Percentiles rank a stretch among this genome's conserved stretches.
phyloP scores from a whole-genome alignment of 2,329 filamentous ascomycete species.

The Paramyrothecium roridum region DNA sequence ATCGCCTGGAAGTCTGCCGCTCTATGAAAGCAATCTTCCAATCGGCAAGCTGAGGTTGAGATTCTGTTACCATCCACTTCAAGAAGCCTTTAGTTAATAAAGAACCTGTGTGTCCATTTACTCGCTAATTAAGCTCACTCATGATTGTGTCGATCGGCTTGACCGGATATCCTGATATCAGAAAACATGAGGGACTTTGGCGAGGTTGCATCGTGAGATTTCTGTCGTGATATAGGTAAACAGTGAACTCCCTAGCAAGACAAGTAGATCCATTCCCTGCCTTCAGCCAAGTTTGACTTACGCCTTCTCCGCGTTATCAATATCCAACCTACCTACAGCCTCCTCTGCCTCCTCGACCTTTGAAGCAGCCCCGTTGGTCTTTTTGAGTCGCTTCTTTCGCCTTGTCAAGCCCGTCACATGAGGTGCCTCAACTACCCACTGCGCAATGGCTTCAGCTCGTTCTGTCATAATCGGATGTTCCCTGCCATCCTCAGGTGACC shows the following conservation, averaged over 20 bases:
- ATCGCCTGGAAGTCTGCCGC: no score
- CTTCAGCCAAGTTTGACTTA: background rate
- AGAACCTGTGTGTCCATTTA: no score
- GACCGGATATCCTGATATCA: no score
- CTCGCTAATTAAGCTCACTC: no score
- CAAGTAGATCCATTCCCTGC: background rate
- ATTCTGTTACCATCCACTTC: no score
- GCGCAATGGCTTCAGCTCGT: constrained; percentile 63
- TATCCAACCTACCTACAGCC: constrained; percentile 7
- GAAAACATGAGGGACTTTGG: background rate
- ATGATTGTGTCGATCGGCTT: no score
- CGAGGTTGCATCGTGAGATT: background rate
- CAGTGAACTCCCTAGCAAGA: no score
- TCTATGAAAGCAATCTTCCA: no score
- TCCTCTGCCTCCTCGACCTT: constrained; percentile 7
- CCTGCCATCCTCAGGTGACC: constrained; percentile 62
- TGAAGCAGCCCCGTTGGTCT: constrained; percentile 2
- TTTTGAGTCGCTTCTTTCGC: constrained; percentile 33
- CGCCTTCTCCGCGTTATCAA: constrained; percentile 1
- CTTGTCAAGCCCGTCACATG: constrained; percentile 29
- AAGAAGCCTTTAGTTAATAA: no score
- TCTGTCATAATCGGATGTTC: constrained; percentile 70
- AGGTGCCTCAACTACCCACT: constrained; percentile 66
- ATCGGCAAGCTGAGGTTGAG: no score
- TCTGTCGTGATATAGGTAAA: background rate